A percentile compares a stretch with the other conserved stretches of the same genome.
Evolutionary conservation across 2,329 filamentous ascomycete genomes (phyloP).

Genomic region (Cryphonectria japonica): DNA sequence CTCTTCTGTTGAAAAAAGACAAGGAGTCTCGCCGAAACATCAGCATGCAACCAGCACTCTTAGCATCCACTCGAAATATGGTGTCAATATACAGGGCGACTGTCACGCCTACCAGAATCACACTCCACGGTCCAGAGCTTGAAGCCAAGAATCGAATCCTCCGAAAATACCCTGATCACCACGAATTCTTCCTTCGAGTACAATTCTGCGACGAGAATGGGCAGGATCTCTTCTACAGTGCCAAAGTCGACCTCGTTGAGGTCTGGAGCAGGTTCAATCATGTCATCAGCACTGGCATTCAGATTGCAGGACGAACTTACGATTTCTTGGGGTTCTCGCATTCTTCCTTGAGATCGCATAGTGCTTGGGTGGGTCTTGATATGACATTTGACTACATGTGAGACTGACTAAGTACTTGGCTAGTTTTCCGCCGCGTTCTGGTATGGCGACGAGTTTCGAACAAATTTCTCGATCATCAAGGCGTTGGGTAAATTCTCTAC

Average conservation of each 20-base stretch:
- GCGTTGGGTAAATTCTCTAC: conserved; percentile 54
- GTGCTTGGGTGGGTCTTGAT: conserved; percentile 53
- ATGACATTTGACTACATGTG: too few relatives aligned
- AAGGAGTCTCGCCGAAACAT: conserved; percentile 32
- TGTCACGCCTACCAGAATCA: conserved; percentile 63
- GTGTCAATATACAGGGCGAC: conserved; percentile 57
- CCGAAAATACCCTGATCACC: conserved; percentile 63
- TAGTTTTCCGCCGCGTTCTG: conserved; percentile 56
- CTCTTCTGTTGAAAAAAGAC: conserved; percentile 47
- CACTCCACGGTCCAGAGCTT: conserved; percentile 63
- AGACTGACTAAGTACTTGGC: neutral
- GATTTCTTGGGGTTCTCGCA: conserved; percentile 78
- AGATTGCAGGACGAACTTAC: conserved; percentile 65
- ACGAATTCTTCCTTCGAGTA: conserved; percentile 70
- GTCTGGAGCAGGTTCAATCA: conserved; percentile 64
- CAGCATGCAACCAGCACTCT: conserved; percentile 29
- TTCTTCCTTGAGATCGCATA: conserved; percentile 73
- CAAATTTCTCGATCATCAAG: conserved; percentile 49
- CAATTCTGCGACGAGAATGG: conserved; percentile 77
- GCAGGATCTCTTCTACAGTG: conserved; percentile 62
- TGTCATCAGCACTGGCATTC: conserved; percentile 62
- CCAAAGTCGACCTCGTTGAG: conserved; percentile 50
- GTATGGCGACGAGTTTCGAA: conserved; percentile 41
- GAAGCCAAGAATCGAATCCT: conserved; percentile 74
- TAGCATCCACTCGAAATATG: conserved; percentile 44